These are phyloP conservation scores for Pythium sukuiense DNA, from an alignment of 352 stramenopile genomes.

Conservation along the genomic window DNA sequence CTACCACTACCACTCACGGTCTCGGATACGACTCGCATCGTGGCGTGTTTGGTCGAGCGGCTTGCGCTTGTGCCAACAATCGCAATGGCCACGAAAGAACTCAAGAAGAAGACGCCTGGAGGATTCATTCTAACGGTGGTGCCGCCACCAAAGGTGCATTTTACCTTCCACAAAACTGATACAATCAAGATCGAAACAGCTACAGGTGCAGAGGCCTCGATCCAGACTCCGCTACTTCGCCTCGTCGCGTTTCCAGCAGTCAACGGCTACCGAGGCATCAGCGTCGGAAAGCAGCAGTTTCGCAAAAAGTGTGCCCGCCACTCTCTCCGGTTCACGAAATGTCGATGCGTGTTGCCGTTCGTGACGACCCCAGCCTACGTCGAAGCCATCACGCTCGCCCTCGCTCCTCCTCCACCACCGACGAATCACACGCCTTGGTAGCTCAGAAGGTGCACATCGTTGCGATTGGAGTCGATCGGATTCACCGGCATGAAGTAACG, in stretches of 20 bases:
- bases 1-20: slow-evolving; percentile 37
- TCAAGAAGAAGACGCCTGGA: slow-evolving; percentile 38
- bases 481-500: slow-evolving; percentile 98
- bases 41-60: slow-evolving; percentile 35
- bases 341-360: slow-evolving; percentile 60
- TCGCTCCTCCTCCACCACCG: slow-evolving; percentile 26
- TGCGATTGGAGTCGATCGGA: slow-evolving; percentile 54
- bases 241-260: slow-evolving; percentile 45
- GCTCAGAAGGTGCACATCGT: slow-evolving; percentile 16
- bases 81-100: slow-evolving; percentile 54
- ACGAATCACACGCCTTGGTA: slow-evolving; percentile 4
- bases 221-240: slow-evolving; percentile 4
- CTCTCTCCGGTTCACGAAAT: slow-evolving; percentile 52
- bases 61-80: slow-evolving; percentile 40
- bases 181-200: slow-evolving; percentile 13
- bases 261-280: slow-evolving; percentile 51
- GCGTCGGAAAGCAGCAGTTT: slow-evolving; percentile 46
- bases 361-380: slow-evolving; percentile 53
- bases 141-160: slow-evolving; percentile 53
- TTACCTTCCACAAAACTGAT: slow-evolving; percentile 31
- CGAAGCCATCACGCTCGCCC: slow-evolving; percentile 46
- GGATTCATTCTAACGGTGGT: slow-evolving; percentile 43
- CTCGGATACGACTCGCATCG: slow-evolving; percentile 42
- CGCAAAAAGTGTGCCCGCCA: slow-evolving; percentile 63
- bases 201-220: not conserved